Evolutionary conservation across 306 rosid genomes (phyloP).

Genomic region (Prunus davidiana): DNA sequence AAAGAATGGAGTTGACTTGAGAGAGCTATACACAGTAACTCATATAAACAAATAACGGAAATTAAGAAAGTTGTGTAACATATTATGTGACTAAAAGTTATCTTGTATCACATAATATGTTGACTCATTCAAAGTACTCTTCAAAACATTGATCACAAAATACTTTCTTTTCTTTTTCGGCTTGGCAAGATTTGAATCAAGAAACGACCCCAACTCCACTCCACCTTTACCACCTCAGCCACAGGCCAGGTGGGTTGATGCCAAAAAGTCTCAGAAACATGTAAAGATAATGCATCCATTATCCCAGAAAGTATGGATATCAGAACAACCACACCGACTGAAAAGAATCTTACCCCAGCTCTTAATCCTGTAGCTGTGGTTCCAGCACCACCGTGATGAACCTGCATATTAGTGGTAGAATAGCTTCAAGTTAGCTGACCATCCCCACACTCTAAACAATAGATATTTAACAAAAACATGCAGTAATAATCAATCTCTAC

Average conservation of each 20-base stretch:
- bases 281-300: background rate
- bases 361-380: slow-evolving; percentile 91
- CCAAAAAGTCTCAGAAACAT: background rate
- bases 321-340: slow-evolving; percentile 5
- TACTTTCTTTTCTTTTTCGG: background rate
- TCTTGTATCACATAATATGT: background rate
- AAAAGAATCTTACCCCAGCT: slow-evolving; percentile 75
- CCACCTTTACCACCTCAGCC: background rate
- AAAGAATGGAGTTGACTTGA: background rate
- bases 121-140: background rate
- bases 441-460: background rate
- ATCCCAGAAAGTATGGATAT: slow-evolving; percentile 3
- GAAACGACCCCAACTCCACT: background rate
- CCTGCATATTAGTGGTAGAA: slow-evolving; percentile 46
- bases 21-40: background rate
- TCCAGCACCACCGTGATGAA: slow-evolving; percentile 99
- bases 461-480: background rate
- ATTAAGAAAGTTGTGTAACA: background rate
- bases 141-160: background rate
- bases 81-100: background rate
- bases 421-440: background rate
- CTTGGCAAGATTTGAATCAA: background rate
- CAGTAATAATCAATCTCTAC: background rate
- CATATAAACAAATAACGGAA: background rate
- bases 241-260: background rate